Conservation (phyloP, 768 basidiomycete genomes). For the Suillus clintonianus region DNA sequence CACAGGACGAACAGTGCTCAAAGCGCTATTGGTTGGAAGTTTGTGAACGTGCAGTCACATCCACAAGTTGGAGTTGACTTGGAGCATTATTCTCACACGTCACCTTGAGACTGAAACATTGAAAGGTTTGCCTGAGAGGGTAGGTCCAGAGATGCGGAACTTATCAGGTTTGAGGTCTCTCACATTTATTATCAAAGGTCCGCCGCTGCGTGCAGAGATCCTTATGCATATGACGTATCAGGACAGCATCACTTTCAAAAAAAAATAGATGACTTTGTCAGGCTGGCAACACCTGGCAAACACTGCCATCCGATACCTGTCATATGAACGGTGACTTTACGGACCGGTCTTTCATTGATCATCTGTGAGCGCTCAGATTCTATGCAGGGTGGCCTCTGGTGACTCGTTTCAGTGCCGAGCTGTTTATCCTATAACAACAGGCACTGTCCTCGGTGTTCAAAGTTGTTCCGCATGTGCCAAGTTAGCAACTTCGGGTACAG, state of each 20-base stretch:
- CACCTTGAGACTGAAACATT: background rate
- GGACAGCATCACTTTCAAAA: background rate
- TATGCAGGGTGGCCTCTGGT: background rate
- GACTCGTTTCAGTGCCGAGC: background rate
- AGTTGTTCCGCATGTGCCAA: background rate
- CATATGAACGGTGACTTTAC: background rate
- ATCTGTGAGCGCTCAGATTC: background rate
- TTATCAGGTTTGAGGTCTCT: background rate
- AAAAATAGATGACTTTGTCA: background rate
- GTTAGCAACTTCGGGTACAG: background rate
- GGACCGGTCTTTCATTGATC: background rate
- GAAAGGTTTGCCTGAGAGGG: background rate
- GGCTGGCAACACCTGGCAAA: background rate
- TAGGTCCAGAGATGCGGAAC: background rate
- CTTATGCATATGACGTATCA: background rate
- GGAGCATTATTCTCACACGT: background rate
- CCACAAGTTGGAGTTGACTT: background rate
- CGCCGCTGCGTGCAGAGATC: background rate
- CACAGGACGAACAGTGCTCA: background rate
- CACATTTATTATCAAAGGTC: background rate
- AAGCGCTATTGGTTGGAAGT: background rate
- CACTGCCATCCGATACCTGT: background rate
- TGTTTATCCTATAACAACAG: background rate
- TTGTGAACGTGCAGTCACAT: background rate
- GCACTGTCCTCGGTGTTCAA: slow-evolving; percentile 1